phyloP scores from a whole-genome alignment of 441 rosid species.

The Pelargonium myrrhifolium region DNA sequence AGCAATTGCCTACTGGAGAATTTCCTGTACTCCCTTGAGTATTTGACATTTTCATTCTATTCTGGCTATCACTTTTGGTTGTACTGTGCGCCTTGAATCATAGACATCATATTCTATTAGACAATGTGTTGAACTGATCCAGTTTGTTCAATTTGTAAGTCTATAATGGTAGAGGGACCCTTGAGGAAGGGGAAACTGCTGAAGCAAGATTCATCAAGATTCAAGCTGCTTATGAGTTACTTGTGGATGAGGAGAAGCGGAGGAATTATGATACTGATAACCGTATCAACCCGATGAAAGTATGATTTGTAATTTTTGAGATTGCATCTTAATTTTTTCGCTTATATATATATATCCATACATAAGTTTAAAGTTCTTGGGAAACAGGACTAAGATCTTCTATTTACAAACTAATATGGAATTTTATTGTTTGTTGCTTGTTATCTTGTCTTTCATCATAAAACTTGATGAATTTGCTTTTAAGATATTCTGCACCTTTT shows the following conservation, averaged over 20 bases:
- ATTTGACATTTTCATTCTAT: not conserved
- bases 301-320: constrained; percentile 14
- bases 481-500: not conserved
- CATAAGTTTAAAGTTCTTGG: not conserved
- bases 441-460: not conserved
- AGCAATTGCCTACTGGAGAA: not conserved
- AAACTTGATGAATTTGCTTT: not conserved
- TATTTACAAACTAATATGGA: not conserved
- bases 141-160: constrained; percentile 39
- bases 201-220: constrained; percentile 94
- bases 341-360: not conserved
- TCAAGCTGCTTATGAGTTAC: constrained; percentile 95
- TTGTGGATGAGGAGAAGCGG: constrained; percentile 65
- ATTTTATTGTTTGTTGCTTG: not conserved
- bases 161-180: constrained; percentile 84
- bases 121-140: constrained; percentile 12
- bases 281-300: constrained; percentile 90
- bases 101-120: not conserved
- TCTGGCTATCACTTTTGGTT: not conserved
- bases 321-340: not conserved
- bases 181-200: constrained; percentile 93
- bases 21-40: not conserved
- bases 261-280: constrained; percentile 74
- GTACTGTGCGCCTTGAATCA: not conserved
- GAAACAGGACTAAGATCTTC: not conserved